Evolutionary conservation across 306 rosid genomes (phyloP).

Genomic region (Inga leiocalycina): DNA sequence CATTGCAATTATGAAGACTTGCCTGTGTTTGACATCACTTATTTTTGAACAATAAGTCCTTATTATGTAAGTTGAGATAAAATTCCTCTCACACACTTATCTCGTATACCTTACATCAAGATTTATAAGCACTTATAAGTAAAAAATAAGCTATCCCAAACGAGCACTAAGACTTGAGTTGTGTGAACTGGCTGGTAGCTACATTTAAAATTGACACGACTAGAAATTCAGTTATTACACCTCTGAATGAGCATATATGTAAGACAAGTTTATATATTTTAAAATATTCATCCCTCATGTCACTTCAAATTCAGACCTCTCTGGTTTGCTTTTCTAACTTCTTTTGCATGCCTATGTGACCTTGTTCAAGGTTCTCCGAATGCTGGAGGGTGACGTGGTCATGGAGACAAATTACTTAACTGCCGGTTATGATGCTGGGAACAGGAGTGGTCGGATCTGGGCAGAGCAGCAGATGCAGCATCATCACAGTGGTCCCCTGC

Average conservation of each 20-base stretch:
- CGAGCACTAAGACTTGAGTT: not conserved
- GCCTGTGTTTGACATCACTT: too few relatives aligned
- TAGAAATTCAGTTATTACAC: not conserved
- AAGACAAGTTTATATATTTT: not conserved
- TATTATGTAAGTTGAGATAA: too few relatives aligned
- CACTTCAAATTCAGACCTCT: slow-evolving; percentile 6
- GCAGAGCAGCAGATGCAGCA: slow-evolving; percentile 51
- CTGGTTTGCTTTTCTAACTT: slow-evolving; percentile 12
- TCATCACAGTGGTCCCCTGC: slow-evolving; percentile 46
- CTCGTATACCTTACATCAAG: too few relatives aligned
- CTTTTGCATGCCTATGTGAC: slow-evolving; percentile 8
- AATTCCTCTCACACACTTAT: too few relatives aligned
- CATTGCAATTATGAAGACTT: not conserved
- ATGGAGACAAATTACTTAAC: slow-evolving; percentile 66
- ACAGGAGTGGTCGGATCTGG: slow-evolving; percentile 61
- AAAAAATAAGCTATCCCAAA: too few relatives aligned
- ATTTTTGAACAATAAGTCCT: too few relatives aligned
- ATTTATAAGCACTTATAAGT: too few relatives aligned
- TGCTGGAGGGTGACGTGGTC: slow-evolving; percentile 81
- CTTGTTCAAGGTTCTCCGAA: slow-evolving; percentile 70
- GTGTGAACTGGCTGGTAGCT: not conserved
- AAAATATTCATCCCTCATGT: not conserved
- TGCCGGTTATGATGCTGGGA: slow-evolving; percentile 62
- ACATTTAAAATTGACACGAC: not conserved
- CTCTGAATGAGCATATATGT: not conserved